Evolutionary conservation across 495 filamentous ascomycete genomes (phyloP).

Genomic region (Penicillium chermesinum): DNA sequence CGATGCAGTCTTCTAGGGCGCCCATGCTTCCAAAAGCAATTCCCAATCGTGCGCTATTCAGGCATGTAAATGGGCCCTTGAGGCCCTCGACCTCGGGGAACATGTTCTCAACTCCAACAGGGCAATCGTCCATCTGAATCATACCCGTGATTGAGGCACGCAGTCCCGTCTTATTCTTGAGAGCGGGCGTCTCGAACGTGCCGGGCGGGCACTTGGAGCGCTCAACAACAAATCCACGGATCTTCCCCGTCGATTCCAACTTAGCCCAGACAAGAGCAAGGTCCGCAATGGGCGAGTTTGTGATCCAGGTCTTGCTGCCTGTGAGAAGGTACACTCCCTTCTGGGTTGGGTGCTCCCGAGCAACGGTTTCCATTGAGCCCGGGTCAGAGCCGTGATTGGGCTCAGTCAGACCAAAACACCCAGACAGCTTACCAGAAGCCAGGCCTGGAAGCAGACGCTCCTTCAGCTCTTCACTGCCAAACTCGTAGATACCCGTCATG

Average conservation of each 20-base stretch:
- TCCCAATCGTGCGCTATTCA: slow-evolving; percentile 88
- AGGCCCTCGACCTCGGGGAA: slow-evolving; percentile 87
- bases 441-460: slow-evolving; percentile 77
- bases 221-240: slow-evolving; percentile 90
- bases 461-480: slow-evolving; percentile 85
- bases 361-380: slow-evolving; percentile 88
- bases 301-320: slow-evolving; percentile 97
- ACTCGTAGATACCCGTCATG: slow-evolving; percentile 96
- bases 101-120: slow-evolving; percentile 89
- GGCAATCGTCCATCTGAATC: slow-evolving; percentile 91
- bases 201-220: slow-evolving; percentile 74
- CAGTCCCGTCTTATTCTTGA: slow-evolving; percentile 94
- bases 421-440: slow-evolving; percentile 81
- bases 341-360: slow-evolving; percentile 81
- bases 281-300: slow-evolving; percentile 92
- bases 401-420: slow-evolving; percentile 93
- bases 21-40: slow-evolving; percentile 94
- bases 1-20: slow-evolving; percentile 85
- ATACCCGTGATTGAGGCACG: slow-evolving; percentile 93
- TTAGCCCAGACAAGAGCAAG: slow-evolving; percentile 94
- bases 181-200: slow-evolving; percentile 82
- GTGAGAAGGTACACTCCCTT: slow-evolving; percentile 75
- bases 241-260: slow-evolving; percentile 82
- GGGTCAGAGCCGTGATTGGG: slow-evolving; percentile 98
- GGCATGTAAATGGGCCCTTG: slow-evolving; percentile 82